Base-by-base conservation (phyloP, 129 eudicot genomes). In the Flaveria trinervia region DNA sequence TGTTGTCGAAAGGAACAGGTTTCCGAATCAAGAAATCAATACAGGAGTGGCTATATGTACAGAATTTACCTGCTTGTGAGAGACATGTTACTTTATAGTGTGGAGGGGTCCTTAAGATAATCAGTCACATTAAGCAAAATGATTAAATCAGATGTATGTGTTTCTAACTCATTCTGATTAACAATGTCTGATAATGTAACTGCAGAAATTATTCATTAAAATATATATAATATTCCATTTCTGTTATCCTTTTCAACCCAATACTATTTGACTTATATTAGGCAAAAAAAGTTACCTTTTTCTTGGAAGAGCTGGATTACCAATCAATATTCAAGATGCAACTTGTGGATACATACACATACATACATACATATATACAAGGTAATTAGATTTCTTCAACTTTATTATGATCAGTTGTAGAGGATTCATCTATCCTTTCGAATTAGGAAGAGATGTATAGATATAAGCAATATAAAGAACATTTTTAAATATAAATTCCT, bases 391-490 rank as follows among this genome's bases (percentile, higher is more conserved):
- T 13, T 67, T 61, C 61, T 51, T 66, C 56, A 51, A 66, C 80
- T 76, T 62, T 28, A 45, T 62, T 75, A 46, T 26, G 7, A 9
- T 61, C 15, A 15, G 9, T n/a, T 44, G 70, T 59, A 74, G 60
- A 74, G 11, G 15, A 59, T 57, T 41, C 56, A 74, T 59, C 59
- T 25, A 61, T 26, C 78, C 57, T 60, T 76, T 26, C 15, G 16
- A 61, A 11, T 25, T 74, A 44, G 68, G 57, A 74, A 60, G 9
- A 60, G 68, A 59, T 60, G 28, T 20, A 68, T 45, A 68, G 45
- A 26, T 23, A 77, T 41, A 77, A 61, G 55, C 66, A 55, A 73
- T n/a, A 54, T 55, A 55, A 54, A 77, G 59, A 30, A 69, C 59
- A 65, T 51, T 18, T 18, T 44, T 44, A 56, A 55, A 68, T 62